Evolutionary conservation across 140 eudicot species (phyloP), one percentile per base, ranked within the genome.

Genomic region (Oenanthe javanica): DNA sequence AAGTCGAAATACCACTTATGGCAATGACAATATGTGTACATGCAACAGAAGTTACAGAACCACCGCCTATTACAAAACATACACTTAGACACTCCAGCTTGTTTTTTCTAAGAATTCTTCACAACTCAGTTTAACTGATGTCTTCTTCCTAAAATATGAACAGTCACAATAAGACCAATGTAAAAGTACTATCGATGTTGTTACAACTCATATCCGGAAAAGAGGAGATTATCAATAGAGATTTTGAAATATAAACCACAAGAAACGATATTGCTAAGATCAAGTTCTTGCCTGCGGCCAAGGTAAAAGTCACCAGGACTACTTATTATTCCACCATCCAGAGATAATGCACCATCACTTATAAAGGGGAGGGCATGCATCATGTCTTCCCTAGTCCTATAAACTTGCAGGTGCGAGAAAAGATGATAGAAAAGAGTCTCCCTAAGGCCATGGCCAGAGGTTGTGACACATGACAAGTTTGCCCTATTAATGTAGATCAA

Each of bases 211-310:
- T 21, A 45, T 72, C 48, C 15, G 15, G 51, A 16, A 21, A 72
- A 12, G n/a, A 70, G 14, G 47, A 70, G 75, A 70, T 15, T 21
- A 72, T 72, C 0, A 72, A 18, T 45, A 1, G 31, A 72, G 48
- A 72, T 18, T 72, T 72, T 72, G 77, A 36, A 42, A 72, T 13
- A 42, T 8, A 45, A 72, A n/a, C 18, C 14, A n/a, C 36, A 43
- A 45, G 54, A 18, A 42, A 5, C 7, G 40, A 72, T 43, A 45
- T 45, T 45, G 16, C 54, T 9, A 71, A 7, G 12, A 11, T 19
- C 14, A 15, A 47, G 57, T 23, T 69, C 84, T 87, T 86, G 91
- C 98, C 89, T 55, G 42, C 75, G 72, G 72, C 96, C 94, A 78
- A 94, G 91, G 63, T 82, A 84, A 87, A 76, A 89, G 3, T 84